Conservation (phyloP, 2,329 filamentous ascomycete species). For the Magnaporthiopsis rhizophila region DNA sequence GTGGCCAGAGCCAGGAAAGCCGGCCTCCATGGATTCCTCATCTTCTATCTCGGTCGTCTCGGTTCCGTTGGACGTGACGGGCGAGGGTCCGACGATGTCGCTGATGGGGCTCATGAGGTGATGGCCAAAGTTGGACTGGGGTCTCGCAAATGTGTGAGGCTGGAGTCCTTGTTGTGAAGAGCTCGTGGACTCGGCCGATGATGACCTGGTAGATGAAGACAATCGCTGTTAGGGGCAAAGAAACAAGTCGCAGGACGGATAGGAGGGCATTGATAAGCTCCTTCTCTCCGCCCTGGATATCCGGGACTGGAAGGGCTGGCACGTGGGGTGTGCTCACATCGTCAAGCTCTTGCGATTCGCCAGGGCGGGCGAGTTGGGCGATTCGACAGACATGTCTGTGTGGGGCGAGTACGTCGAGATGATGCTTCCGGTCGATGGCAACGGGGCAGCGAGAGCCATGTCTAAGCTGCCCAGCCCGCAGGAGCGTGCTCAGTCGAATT, state of each 20-base stretch:
- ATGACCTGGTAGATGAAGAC: constrained; percentile 28
- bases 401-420: constrained; percentile 40
- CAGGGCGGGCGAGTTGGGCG: constrained; percentile 41
- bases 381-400: constrained; percentile 47
- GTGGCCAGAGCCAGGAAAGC: neutral
- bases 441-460: constrained; percentile 56
- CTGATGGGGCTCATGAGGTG: constrained; percentile 55
- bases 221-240: neutral
- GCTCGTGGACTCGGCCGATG: constrained; percentile 29
- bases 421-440: constrained; percentile 53
- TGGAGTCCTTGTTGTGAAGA: constrained; percentile 34
- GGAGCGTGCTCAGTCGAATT: neutral
- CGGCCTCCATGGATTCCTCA: constrained; percentile 32
- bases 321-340: constrained; percentile 33
- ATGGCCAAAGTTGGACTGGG: constrained; percentile 33
- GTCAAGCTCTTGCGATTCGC: constrained; percentile 38
- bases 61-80: constrained; percentile 78
- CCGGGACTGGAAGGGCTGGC: neutral
- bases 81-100: constrained; percentile 70
- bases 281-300: neutral
- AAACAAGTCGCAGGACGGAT: neutral
- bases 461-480: constrained; percentile 11
- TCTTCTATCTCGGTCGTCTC: constrained; percentile 80
- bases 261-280: neutral
- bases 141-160: constrained; percentile 39